Conservation (phyloP, 179 eudicot species). For the Patellifolia procumbens region DNA sequence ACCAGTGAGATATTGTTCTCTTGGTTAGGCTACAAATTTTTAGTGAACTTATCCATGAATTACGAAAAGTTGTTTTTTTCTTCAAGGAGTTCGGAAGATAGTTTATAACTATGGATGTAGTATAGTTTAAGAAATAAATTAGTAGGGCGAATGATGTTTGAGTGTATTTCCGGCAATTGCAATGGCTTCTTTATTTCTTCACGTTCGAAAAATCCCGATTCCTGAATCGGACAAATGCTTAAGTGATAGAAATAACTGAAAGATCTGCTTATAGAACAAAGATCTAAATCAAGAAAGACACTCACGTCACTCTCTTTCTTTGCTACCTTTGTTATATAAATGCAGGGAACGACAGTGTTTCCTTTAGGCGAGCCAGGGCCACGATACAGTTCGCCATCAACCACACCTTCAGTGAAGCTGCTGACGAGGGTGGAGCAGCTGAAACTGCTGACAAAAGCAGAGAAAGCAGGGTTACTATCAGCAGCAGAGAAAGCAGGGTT, state of each 20-base stretch:
- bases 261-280: no score
- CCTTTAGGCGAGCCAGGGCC: constrained; percentile 43
- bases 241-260: no score
- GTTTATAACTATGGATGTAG: no score
- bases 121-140: no score
- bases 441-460: constrained; percentile 82
- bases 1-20: neutral
- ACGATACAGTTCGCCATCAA: constrained; percentile 20
- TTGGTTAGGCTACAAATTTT: neutral
- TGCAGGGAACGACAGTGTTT: constrained; percentile 26
- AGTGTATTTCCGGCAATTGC: neutral
- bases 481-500: constrained; percentile 63
- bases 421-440: constrained; percentile 77
- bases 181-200: no score
- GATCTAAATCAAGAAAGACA: neutral
- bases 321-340: neutral
- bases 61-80: no score
- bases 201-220: no score
- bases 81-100: no score
- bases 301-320: neutral
- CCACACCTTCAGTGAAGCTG: constrained; percentile 45
- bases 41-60: no score
- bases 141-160: no score
- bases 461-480: constrained; percentile 84
- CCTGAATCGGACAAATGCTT: no score